Base-by-base conservation (phyloP, 177 flowering plant species). In the Vitis hybrid region DNA sequence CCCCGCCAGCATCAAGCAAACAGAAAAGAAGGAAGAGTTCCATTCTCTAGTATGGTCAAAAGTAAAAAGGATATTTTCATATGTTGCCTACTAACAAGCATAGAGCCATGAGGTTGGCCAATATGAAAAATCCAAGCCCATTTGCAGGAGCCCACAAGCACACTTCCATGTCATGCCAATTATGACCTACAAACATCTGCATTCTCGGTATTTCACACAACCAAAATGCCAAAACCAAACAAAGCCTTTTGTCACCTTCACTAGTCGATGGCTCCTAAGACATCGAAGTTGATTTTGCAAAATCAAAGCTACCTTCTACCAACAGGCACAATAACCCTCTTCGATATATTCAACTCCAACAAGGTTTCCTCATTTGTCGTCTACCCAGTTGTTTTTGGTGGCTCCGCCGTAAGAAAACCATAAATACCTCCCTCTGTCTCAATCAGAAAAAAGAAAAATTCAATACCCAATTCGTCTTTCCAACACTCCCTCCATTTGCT, bases 331-430 rank as follows among this genome's bases (percentile, higher is more conserved):
- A 60, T 39, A 7, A 26, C 69, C 54, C 74, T 70, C 80, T 70
- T 80, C 62, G 75, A 68, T 39, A 73, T 73, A 14, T 69, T 67
- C 75, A 61, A 51, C 71, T 71, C 23, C 57, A 19, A 68, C 66
- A 77, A 75, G 57, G 77, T 49, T 68, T 51, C 68, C 19, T 10
- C 1, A 50, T 72, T 69, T 70, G 60, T 64, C 72, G 54, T 60
- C 55, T 48, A 2, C 13, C 49, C 1, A 19, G 13, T 4, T n/a
- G 4, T 52, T 51, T 23, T 10, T 17, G 71, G 26, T 54, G 1
- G 0, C 6, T 70, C 77, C 72, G 73, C 32, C 64, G 12, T 11
- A 12, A 60, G 0, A 2, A 0, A 0, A 0, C 72, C 74, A 80
- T 78, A 76, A 68, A 59, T 71, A 11, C 63, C 48, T 7, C 48